Evolutionary conservation across 805 yeast genomes (phyloP), one percentile per base, ranked within the genome.

Genomic region (Ogataea kodamae): DNA sequence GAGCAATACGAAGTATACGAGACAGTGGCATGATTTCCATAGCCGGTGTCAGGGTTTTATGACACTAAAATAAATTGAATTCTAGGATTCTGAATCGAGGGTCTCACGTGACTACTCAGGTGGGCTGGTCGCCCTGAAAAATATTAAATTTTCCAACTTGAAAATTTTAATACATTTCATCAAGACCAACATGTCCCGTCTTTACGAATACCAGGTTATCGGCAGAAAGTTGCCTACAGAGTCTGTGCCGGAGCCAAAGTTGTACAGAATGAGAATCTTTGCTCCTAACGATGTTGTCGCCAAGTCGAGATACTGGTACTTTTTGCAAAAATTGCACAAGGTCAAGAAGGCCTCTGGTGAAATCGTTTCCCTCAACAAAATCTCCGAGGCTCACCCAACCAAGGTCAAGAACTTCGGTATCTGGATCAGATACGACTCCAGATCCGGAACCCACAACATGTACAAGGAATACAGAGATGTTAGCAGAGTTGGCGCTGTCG

Each of bases 391-490:
- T 67, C 85, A 78, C 78, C 97, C 98, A 74, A 86, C 96, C 74
- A 89, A 86, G 80, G 97, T 92, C 66, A 92, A 92, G 89, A 92
- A 89, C 86, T 92, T 89, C 68, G 98, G 97, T 78, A 71, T 92
- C 77, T 92, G 99, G 99, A 84, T 92, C 70, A 89, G 98, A 80
- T 92, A 92, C 85, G 98, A 92, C 70, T 92, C 99, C 55, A 94
- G 99, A 84, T 92, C 98, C 57, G 99, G 99, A 78, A 89, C 96
- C 65, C 98, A 92, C 95, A 92, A 92, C 94, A 92, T 92, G 97
- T 92, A 92, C 96, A 92, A 92, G 81, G 99, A 92, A 79, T 86
- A 87, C 92, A 88, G 98, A 76, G 98, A 90, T 63, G 95, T 90
- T 61, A 74, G 96, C 78, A 92, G 99, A 79, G 95, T 88, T 51